phyloP scores from a whole-genome alignment of 371 early-diverging fungal genomes.

The Mucor ambiguus region DNA sequence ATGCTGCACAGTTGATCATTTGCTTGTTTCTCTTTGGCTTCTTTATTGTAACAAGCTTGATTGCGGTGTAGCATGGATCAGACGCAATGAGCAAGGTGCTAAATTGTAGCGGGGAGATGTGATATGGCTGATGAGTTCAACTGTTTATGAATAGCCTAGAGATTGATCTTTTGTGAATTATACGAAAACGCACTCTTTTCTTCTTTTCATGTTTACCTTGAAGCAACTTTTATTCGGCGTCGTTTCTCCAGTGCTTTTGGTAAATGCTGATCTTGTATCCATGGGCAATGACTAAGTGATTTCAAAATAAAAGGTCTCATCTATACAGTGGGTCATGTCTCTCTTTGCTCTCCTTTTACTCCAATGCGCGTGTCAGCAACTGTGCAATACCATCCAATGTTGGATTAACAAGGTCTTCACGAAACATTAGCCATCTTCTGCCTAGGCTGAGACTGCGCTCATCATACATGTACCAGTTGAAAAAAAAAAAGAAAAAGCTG shows the following conservation, averaged over 20 bases:
- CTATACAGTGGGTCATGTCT: background rate
- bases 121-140: background rate
- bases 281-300: background rate
- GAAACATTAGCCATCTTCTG: background rate
- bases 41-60: conserved; percentile 15
- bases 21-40: conserved; percentile 11
- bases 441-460: background rate
- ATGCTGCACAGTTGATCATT: conserved; percentile 8
- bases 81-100: background rate
- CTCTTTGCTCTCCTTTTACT: background rate
- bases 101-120: background rate
- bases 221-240: background rate
- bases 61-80: background rate
- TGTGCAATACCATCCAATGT: background rate
- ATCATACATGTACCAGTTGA: background rate
- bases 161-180: background rate
- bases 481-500: background rate
- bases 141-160: background rate
- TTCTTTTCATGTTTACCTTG: background rate
- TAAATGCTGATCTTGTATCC: background rate
- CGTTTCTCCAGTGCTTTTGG: background rate
- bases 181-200: background rate
- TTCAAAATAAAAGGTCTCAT: background rate
- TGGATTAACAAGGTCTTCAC: background rate
- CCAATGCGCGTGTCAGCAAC: background rate